A percentile compares a stretch with the other conserved stretches of the same genome.
Conservation (phyloP, 2,329 filamentous ascomycete genomes). For the Ascochyta koolunga region DNA sequence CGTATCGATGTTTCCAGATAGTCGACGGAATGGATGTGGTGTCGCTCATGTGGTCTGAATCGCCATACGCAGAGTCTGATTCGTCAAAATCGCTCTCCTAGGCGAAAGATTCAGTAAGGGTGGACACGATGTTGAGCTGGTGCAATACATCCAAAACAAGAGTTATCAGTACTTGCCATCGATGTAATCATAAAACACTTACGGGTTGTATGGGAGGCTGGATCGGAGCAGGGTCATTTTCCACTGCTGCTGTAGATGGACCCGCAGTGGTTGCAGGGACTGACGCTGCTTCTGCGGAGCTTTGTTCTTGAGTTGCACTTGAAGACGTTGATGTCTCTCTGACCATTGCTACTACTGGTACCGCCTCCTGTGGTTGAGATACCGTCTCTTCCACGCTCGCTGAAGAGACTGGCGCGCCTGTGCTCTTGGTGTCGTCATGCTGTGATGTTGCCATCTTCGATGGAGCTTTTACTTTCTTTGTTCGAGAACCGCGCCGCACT, state of each 20-base stretch:
- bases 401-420: not conserved
- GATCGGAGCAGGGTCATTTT: slow-evolving; percentile 12
- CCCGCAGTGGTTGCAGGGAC: not conserved
- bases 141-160: not conserved
- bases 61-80: slow-evolving; percentile 33
- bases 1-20: slow-evolving; percentile 39
- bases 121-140: not conserved
- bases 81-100: slow-evolving; percentile 20
- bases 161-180: too few relatives aligned
- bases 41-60: slow-evolving; percentile 32
- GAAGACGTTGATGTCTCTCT: not conserved
- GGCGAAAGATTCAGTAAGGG: not conserved
- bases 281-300: slow-evolving; percentile 1
- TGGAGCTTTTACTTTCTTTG: not conserved
- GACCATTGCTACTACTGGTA: not conserved
- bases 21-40: slow-evolving; percentile 41
- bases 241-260: not conserved
- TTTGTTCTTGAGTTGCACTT: not conserved
- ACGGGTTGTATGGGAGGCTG: slow-evolving; percentile 16
- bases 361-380: not conserved
- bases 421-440: not conserved
- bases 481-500: slow-evolving; percentile 1
- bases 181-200: not conserved
- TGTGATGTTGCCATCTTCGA: slow-evolving; percentile 7
- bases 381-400: not conserved